Conservation (phyloP, 352 stramenopile genomes). For the Globisporangium apiculatum region DNA sequence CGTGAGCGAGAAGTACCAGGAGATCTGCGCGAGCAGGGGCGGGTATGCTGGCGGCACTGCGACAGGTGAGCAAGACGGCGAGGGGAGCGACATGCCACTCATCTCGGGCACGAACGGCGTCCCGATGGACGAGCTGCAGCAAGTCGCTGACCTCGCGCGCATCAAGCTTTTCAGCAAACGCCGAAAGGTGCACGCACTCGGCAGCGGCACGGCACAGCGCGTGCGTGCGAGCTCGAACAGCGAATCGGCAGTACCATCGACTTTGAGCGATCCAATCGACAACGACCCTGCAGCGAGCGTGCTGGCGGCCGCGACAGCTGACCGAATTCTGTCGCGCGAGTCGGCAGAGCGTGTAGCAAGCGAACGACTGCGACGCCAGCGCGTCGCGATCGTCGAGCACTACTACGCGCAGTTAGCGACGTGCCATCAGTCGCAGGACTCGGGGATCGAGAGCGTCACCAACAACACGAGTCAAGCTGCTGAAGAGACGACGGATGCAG, state of each 20-base stretch:
- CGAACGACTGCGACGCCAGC: conserved; percentile 26
- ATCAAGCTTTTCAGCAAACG: conserved; percentile 44
- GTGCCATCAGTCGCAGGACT: neutral
- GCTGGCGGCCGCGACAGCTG: conserved; percentile 25
- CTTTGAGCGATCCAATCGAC: conserved; percentile 3
- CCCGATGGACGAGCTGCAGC: conserved; percentile 49
- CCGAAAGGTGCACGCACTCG: conserved; percentile 1
- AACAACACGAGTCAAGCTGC: neutral
- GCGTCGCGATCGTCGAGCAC: conserved; percentile 30
- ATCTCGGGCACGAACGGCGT: conserved; percentile 44
- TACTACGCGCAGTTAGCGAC: conserved; percentile 29
- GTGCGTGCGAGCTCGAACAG: neutral
- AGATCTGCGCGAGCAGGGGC: conserved; percentile 12
- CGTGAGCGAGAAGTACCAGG: conserved; percentile 58
- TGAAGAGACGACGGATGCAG: too few species aligned
- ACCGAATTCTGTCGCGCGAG: conserved; percentile 32
- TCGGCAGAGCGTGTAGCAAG: conserved; percentile 24
- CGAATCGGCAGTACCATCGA: neutral
- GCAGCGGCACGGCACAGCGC: neutral
- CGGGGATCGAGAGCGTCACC: neutral
- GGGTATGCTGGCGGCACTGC: neutral
- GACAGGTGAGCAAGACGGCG: conserved; percentile 18
- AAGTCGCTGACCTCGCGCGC: conserved; percentile 42
- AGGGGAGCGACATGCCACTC: conserved; percentile 11
- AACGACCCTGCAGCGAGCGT: conserved; percentile 24